These are phyloP conservation scores for Periconia sp. DNA, from an alignment of 2,329 filamentous ascomycete species.

Conservation along the genomic window DNA sequence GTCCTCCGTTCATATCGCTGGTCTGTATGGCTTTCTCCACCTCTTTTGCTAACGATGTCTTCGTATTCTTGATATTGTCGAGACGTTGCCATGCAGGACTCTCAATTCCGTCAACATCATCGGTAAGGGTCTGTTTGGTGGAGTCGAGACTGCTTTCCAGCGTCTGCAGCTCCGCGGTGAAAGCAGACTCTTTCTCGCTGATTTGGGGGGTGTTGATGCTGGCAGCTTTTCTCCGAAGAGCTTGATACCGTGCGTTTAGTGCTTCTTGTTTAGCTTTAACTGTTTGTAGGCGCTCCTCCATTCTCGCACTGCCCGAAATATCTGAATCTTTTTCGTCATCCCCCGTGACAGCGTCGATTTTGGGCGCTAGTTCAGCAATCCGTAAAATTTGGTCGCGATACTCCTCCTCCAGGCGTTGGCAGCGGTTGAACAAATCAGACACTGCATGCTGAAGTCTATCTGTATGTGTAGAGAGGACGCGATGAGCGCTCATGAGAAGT, in stretches of 20 bases:
- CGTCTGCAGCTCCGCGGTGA: conserved; percentile 57
- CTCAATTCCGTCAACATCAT: conserved; percentile 33
- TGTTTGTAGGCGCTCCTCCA: conserved; percentile 60
- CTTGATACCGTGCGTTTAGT: conserved; percentile 62
- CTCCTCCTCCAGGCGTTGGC: conserved; percentile 68
- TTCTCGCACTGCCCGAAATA: conserved; percentile 49
- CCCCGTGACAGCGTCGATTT: conserved; percentile 67
- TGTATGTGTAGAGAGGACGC: conserved; percentile 70
- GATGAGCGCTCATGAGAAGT: conserved; percentile 72
- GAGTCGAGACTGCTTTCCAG: conserved; percentile 45
- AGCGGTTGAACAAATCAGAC: conserved; percentile 72
- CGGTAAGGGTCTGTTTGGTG: conserved; percentile 28
- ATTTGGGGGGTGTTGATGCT: conserved; percentile 56
- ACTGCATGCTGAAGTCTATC: conserved; percentile 68
- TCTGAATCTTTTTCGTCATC: conserved; percentile 48
- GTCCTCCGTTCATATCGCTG: conserved; percentile 9
- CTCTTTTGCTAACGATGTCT: conserved; percentile 51
- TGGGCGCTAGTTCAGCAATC: conserved; percentile 65
- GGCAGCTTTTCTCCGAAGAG: conserved; percentile 53
- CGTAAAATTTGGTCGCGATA: conserved; percentile 68
- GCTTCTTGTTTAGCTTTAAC: conserved; percentile 60
- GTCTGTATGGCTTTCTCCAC: conserved; percentile 21
- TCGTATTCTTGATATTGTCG: conserved; percentile 57
- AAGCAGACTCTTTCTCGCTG: conserved; percentile 64
- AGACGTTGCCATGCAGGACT: conserved; percentile 56